Conservation (phyloP, 164 flowering plant species). For the Vitis labrusca region DNA sequence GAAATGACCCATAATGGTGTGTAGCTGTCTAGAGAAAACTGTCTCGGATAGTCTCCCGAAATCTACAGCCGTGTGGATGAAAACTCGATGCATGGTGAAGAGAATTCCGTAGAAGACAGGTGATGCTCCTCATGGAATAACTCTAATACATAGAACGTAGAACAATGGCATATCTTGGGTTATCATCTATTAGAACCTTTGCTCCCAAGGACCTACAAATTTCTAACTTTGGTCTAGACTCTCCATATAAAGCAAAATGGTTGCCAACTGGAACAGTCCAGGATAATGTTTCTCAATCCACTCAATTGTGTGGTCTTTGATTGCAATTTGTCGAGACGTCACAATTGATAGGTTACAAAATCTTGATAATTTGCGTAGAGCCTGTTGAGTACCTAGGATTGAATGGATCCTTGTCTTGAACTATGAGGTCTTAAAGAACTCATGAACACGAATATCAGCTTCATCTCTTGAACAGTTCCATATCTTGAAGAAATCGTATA, state of each 20-base stretch:
- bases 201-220: slow-evolving; percentile 94
- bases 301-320: slow-evolving; percentile 84
- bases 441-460: slow-evolving; percentile 91
- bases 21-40: too few species aligned
- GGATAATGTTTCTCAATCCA: slow-evolving; percentile 85
- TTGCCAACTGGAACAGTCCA: slow-evolving; percentile 80
- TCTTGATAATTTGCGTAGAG: slow-evolving; percentile 65
- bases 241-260: slow-evolving; percentile 86
- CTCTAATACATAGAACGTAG: too few species aligned
- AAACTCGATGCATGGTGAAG: too few species aligned
- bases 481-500: slow-evolving; percentile 34
- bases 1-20: too few species aligned
- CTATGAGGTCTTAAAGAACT: slow-evolving; percentile 84
- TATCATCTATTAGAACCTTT: slow-evolving; percentile 75
- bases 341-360: slow-evolving; percentile 72
- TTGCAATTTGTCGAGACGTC: slow-evolving; percentile 89
- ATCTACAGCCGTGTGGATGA: too few species aligned
- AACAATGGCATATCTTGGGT: slow-evolving; percentile 80
- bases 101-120: too few species aligned
- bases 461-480: slow-evolving; percentile 85
- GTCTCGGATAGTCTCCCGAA: too few species aligned
- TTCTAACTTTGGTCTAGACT: slow-evolving; percentile 81
- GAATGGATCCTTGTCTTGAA: slow-evolving; percentile 86
- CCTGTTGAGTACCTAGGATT: slow-evolving; percentile 73
- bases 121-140: too few species aligned